Evolutionary conservation across 139 green algal genomes (phyloP).

Genomic region (Picochlorum sp.): DNA sequence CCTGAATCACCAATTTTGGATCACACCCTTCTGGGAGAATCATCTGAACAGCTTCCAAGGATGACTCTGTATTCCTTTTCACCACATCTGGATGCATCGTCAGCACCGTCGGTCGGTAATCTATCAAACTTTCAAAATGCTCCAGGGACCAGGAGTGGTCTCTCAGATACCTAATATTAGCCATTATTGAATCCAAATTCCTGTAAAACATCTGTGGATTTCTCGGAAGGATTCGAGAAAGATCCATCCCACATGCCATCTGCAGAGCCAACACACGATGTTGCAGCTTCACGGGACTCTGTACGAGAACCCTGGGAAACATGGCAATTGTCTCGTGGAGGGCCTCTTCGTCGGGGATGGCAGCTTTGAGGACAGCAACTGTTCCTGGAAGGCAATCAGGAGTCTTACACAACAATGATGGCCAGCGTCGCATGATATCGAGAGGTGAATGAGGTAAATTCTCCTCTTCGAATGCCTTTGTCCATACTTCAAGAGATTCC

Average conservation of each 20-base stretch:
- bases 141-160: constrained; percentile 4
- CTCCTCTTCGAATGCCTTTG: constrained; percentile 5
- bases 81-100: constrained; percentile 4
- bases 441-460: constrained; percentile 1
- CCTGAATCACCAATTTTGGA: constrained; percentile 5
- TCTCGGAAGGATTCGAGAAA: neutral
- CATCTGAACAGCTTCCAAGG: constrained; percentile 1
- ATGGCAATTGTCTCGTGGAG: constrained; percentile 2
- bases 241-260: constrained; percentile 1
- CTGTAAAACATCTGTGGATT: constrained; percentile 1
- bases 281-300: constrained; percentile 3
- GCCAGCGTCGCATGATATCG: constrained; percentile 3
- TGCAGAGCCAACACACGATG: constrained; percentile 4
- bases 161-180: constrained; percentile 5
- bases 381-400: constrained; percentile 2
- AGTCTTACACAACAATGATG: neutral
- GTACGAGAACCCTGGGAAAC: constrained; percentile 1
- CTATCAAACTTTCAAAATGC: constrained; percentile 2
- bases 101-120: neutral
- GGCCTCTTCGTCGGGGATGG: constrained; percentile 3
- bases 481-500: neutral
- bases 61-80: constrained; percentile 1
- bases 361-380: constrained; percentile 8
- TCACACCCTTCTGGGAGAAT: constrained; percentile 5
- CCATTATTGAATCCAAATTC: constrained; percentile 5